phyloP scores from a whole-genome alignment of 116 monocot genomes.

The Phalaenopsis hybrid region DNA sequence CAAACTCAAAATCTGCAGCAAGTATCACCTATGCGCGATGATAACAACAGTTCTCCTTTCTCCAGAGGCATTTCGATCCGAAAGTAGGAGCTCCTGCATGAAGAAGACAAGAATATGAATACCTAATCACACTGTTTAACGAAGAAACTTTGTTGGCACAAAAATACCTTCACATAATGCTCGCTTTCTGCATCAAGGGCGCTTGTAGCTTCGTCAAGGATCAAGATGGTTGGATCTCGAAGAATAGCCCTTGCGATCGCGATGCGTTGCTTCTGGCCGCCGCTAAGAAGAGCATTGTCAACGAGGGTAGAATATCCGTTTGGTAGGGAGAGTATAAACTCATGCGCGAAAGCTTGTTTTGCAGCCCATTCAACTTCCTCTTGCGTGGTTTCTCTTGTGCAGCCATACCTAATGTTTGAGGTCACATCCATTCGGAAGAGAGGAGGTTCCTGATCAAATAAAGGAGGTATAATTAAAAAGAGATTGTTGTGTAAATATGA shows the following conservation, averaged over 20 bases:
- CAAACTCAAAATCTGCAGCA: not conserved
- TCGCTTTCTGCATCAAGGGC: constrained; percentile 98
- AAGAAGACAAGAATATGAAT: not conserved
- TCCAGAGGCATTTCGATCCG: constrained; percentile 29
- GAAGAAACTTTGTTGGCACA: not conserved
- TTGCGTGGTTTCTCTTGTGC: constrained; percentile 50
- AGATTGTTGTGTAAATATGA: not conserved
- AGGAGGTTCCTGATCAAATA: constrained; percentile 63
- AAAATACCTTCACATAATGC: constrained; percentile 76
- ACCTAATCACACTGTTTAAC: not conserved
- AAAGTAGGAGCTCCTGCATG: constrained; percentile 6
- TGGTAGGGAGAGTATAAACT: constrained; percentile 79
- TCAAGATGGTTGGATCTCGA: constrained; percentile 83
- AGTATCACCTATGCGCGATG: constrained; percentile 80
- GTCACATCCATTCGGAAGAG: constrained; percentile 79
- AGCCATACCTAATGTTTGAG: constrained; percentile 90
- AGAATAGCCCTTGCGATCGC: constrained; percentile 97
- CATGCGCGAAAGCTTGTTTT: constrained; percentile 86
- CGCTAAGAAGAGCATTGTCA: constrained; percentile 78
- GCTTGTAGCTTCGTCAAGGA: constrained; percentile 96
- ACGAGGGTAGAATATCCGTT: constrained; percentile 77
- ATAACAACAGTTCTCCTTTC: constrained; percentile 70
- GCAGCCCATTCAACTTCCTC: constrained; percentile 83
- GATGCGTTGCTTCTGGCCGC: constrained; percentile 96
- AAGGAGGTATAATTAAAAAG: not conserved